Base-by-base conservation (phyloP, 129 eudicot species). In the Helichrysum umbraculigerum region DNA sequence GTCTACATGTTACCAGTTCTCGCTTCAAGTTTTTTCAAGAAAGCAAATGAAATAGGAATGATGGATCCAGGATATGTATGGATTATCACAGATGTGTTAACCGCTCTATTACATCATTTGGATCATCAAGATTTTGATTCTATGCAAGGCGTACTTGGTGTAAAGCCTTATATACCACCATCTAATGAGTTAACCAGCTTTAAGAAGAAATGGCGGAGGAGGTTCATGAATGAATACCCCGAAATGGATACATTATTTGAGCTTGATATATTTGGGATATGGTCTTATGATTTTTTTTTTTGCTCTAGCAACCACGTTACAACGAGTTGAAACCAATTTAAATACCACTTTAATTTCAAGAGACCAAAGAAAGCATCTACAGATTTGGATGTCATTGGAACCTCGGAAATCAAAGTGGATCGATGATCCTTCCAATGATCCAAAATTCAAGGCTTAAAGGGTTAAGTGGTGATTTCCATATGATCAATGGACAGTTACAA, bases 41-140 rank as follows among this genome's bases (percentile, higher is more conserved):
- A 58, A 65, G 89, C 80, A 1, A 70, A 72, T 22, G 69, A 69
- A 28, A n/a, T 66, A 7, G 89, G 86, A 19, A 86, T 90, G 93
- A 84, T 86, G 91, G 76, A 68, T 12, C 57, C 73, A 47, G 93
- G 81, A 9, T 88, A 80, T 71, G 96, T 59, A 0, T 90, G 96
- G 96, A 82, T 90, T 37, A 54, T 81, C 20, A 90, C 93, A 0
- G 85, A 80, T 68, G 81, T 73, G 10, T 65, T 90, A 14, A 56
- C 82, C 0, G 76, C 73, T 64, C 76, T 16, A 12, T 42, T 90
- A 19, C 73, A 65, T 54, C 35, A 61, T 2, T 33, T 82, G 51
- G 81, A 71, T 67, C 73, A 66, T 20, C 61, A 59, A 1, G 85
- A 59, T n/a, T 35, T 82, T 70, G 79, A 69, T 73, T 75, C 14